Base-by-base conservation (phyloP, 106 monocot species). In the Xerophyta viscosa region DNA sequence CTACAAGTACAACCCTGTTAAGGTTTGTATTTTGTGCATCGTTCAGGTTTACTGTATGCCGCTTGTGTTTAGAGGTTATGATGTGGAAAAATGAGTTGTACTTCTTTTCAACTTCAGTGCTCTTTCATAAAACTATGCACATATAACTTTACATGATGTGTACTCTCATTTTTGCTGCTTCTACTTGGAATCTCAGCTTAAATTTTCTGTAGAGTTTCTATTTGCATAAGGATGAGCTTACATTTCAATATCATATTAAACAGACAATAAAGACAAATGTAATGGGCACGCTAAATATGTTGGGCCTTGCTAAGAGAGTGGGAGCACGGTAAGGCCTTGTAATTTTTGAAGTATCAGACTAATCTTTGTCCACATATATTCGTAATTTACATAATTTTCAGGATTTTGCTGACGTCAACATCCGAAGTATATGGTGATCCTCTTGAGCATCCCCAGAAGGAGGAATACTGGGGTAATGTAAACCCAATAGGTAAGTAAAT, bases 201-300 rank as follows among this genome's bases (percentile, higher is more conserved):
- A n/a, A n/a, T n/a, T n/a, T n/a, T n/a, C n/a, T n/a, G n/a, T n/a
- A n/a, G n/a, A n/a, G n/a, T n/a, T n/a, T n/a, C n/a, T n/a, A n/a
- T n/a, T n/a, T n/a, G n/a, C n/a, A n/a, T n/a, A n/a, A 5, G 11
- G 33, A 36, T 6, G 33, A 36, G 11, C 11, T 36, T 36, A 15
- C 44, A 20, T 20, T 7, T 56, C 22, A 23, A 22, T 19, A 8
- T 61, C 50, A 50, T 66, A 8, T 27, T 25, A 58, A 6, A 56
- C 68, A 96, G 96, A 96, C 96, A 37, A 96, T 96, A 58, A 96
- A 96, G 63, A 96, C 96, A 29, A 96, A 96, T 66, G 96, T 96
- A 23, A 96, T 89, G 54, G 96, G 96, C 27, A 96, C 96, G 26
- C 55, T 96, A 21, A 96, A 96, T 70, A 96, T 89, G 96, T 47